Evolutionary conservation across 495 filamentous ascomycete genomes (phyloP).

Genomic region (Recurvomyces mirabilis): DNA sequence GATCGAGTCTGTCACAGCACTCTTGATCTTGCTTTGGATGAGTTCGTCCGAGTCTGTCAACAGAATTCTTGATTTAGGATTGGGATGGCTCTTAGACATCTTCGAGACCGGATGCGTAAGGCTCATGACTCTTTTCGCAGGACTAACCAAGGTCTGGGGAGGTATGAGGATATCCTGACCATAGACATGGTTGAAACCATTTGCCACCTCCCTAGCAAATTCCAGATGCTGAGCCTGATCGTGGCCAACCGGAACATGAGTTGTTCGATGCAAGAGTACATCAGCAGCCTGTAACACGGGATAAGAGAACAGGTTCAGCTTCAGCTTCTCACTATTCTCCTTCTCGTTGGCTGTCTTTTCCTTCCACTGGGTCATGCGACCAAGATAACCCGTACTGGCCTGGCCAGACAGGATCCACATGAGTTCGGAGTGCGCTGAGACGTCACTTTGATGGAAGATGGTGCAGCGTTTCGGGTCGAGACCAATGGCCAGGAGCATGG

Average conservation of each 20-base stretch:
- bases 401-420: constrained; percentile 94
- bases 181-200: constrained; percentile 70
- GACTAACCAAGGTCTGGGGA: constrained; percentile 67
- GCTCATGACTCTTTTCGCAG: constrained; percentile 80
- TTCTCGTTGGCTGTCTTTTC: constrained; percentile 20
- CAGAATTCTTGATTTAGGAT: constrained; percentile 63
- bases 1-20: constrained; percentile 66
- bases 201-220: constrained; percentile 72
- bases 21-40: constrained; percentile 55
- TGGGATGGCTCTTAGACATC: constrained; percentile 82
- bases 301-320: constrained; percentile 91
- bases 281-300: constrained; percentile 93
- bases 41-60: constrained; percentile 54
- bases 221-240: constrained; percentile 92
- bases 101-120: constrained; percentile 63
- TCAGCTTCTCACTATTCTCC: constrained; percentile 39
- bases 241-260: constrained; percentile 90
- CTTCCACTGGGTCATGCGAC: constrained; percentile 98
- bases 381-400: constrained; percentile 78
- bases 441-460: constrained; percentile 78
- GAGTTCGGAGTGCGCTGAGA: constrained; percentile 70
- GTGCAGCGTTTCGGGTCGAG: constrained; percentile 60
- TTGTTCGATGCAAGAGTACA: constrained; percentile 78
- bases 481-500: constrained; percentile 72
- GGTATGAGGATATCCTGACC: constrained; percentile 44